A percentile compares a stretch with the other conserved stretches of the same genome.
Evolutionary conservation across 169 alveolate genomes (phyloP).

Genomic region (Plasmodium chabaudi): DNA sequence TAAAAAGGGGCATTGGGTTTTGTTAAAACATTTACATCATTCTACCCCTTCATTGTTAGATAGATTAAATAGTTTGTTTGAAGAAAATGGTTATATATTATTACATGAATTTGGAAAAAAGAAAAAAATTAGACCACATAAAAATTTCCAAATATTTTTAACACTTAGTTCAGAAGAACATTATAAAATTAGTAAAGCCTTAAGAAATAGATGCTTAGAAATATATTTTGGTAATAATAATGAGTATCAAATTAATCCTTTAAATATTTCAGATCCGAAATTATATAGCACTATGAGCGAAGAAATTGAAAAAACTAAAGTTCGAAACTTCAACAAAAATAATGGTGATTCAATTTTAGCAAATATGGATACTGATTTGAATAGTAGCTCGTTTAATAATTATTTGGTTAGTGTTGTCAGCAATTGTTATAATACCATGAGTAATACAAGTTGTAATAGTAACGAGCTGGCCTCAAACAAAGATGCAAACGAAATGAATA

Average conservation of each 20-base stretch:
- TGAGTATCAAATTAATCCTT: slow-evolving; percentile 30
- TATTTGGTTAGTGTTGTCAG: slow-evolving; percentile 3
- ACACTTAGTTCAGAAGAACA: slow-evolving; percentile 80
- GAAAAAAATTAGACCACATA: slow-evolving; percentile 89
- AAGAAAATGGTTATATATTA: slow-evolving; percentile 86
- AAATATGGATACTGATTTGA: neutral
- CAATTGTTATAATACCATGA: neutral
- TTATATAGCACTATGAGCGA: neutral
- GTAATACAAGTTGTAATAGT: neutral
- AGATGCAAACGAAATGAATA: neutral
- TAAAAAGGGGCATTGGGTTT: slow-evolving; percentile 93
- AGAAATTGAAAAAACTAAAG: neutral
- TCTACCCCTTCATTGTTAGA: slow-evolving; percentile 95
- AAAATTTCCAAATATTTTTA: slow-evolving; percentile 92
- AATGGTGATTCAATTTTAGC: neutral
- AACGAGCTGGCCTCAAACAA: neutral
- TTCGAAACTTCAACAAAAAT: neutral
- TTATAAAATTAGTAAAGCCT: slow-evolving; percentile 88
- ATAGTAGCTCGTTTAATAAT: neutral
- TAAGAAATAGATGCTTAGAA: slow-evolving; percentile 93
- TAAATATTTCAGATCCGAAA: slow-evolving; percentile 1
- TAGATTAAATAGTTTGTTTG: slow-evolving; percentile 94
- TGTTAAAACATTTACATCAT: slow-evolving; percentile 91
- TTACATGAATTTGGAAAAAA: slow-evolving; percentile 87
- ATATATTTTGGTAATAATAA: slow-evolving; percentile 75